Evolutionary conservation across 2,329 filamentous ascomycete genomes (phyloP), one percentile per base, ranked within the genome.

Genomic region (Colletotrichum eleusines): DNA sequence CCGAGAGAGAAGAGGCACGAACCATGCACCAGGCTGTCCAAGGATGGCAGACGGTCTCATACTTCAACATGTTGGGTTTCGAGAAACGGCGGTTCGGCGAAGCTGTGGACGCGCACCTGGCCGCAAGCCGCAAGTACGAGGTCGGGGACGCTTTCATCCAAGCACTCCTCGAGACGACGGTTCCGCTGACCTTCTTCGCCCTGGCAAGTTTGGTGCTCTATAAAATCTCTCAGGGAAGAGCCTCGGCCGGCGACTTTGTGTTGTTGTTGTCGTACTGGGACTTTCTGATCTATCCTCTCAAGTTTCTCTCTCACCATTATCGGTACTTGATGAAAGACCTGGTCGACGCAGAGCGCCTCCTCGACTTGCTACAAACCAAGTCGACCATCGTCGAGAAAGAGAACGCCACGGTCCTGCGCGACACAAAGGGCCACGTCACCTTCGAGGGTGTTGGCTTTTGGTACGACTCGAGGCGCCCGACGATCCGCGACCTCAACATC

Each of bases 201-300:
- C 44, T 73, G 1, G 68, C 68, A 1, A 59, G 63, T 61, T 81
- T 90, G 18, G 88, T 87, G 3, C 83, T 86, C 9, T 84, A 85
- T 67, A 83, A 87, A 72, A 85, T 90, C 42, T 79, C 83, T 0
- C 80, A 81, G 46, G 85, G 85, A 0, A 76, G 78, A 11, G 84
- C 84, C 54, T 82, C 85, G 0, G 81, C 90, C 16, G 90, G 90
- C 50, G 86, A 86, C 70, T 90, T 93, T 72, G 87, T 92, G 5
- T 89, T 90, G 23, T 79, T 93, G 33, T 81, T 91, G 20, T 85
- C 87, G 42, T 93, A 92, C 78, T 93, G 91, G 91, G 79, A 80
- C 8, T 74, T 75, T 18, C 73, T 75, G 78, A 85, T 77, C 72
- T 88, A 72, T 61, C 81, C 81, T 1, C 74, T 83, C 76, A 76